Conservation (phyloP, 192 early-diverging fungal species). For the Rhizophlyctis rosea region DNA sequence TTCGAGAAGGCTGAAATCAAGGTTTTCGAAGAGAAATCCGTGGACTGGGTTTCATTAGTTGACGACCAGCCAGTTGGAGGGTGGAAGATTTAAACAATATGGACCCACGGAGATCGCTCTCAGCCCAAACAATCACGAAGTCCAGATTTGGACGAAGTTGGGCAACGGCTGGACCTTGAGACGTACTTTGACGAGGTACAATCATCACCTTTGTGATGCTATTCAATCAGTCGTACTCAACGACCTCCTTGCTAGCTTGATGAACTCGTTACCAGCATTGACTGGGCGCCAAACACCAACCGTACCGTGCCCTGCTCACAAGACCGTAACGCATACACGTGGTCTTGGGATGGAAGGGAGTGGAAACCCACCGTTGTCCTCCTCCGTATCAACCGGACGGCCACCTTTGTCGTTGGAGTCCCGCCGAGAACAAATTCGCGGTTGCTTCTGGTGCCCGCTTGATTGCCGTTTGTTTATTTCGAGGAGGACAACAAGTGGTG, state of each 20-base stretch:
- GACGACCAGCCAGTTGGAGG: too few relatives aligned
- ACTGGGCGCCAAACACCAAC: conserved; percentile 94
- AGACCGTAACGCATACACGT: conserved; percentile 98
- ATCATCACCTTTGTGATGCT: too few relatives aligned
- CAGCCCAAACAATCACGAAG: conserved; percentile 85
- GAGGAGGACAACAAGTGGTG: conserved; percentile 97
- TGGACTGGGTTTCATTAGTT: conserved; percentile 42
- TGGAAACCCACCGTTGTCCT: conserved; percentile 94
- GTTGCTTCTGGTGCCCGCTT: conserved; percentile 89
- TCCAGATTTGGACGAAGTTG: conserved; percentile 78
- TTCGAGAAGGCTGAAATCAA: conserved; percentile 34
- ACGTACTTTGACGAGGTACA: conserved; percentile 72
- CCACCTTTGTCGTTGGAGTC: conserved; percentile 92
- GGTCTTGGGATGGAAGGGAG: conserved; percentile 67
- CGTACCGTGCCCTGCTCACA: conserved; percentile 95
- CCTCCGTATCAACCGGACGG: conserved; percentile 93
- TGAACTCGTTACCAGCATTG: conserved; percentile 90
- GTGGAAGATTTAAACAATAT: too few relatives aligned
- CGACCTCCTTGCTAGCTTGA: conserved; percentile 65
- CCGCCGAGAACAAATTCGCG: conserved; percentile 96
- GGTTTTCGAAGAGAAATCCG: conserved; percentile 32
- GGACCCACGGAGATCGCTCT: conserved; percentile 89
- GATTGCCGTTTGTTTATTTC: conserved; percentile 93
- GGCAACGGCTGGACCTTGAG: conserved; percentile 62
- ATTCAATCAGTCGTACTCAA: background rate